These are phyloP conservation scores for Thielaviopsis ethacetica DNA, from an alignment of 2,329 filamentous ascomycete genomes.

Conservation along the genomic window DNA sequence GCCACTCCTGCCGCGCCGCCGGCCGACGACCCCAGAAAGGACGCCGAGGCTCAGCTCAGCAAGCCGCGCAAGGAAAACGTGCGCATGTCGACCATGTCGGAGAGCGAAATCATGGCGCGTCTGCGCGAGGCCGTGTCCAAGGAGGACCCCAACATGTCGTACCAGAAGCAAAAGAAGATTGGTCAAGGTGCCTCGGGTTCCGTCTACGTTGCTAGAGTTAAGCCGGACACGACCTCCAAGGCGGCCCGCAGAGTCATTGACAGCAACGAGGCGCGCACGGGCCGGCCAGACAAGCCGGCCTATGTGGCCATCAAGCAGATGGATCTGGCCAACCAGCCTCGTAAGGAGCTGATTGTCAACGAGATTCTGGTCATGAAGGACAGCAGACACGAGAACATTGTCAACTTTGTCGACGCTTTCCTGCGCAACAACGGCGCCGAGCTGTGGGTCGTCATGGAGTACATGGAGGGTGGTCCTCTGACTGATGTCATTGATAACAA, in stretches of 20 bases:
- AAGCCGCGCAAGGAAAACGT: conserved; percentile 84
- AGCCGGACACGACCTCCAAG: conserved; percentile 68
- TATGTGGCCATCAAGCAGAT: conserved; percentile 99
- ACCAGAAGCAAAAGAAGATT: conserved; percentile 99
- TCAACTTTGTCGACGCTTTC: conserved; percentile 96
- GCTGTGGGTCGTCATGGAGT: conserved; percentile 99
- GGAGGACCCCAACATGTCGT: conserved; percentile 84
- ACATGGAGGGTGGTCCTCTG: conserved; percentile 94
- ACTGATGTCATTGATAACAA: conserved; percentile 99
- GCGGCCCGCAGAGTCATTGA: conserved; percentile 65
- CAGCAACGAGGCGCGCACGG: conserved; percentile 51
- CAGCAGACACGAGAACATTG: conserved; percentile 93
- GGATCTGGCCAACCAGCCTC: conserved; percentile 91
- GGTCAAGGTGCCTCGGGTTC: conserved; percentile 95
- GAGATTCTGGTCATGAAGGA: conserved; percentile 99
- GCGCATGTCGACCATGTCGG: conserved; percentile 96
- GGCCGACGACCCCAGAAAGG: conserved; percentile 55
- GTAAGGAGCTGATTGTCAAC: conserved; percentile 97
- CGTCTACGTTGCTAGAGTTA: conserved; percentile 93
- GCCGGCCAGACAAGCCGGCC: conserved; percentile 24
- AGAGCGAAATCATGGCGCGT: conserved; percentile 92
- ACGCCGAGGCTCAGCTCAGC: conserved; percentile 75
- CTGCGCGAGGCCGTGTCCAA: conserved; percentile 90
- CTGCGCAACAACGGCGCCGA: conserved; percentile 86
- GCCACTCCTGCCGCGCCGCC: conserved; percentile 31